Evolutionary conservation across 139 green algal species (phyloP), one percentile per base, ranked within the genome.

Genomic region (Volvox reticuliferus): DNA sequence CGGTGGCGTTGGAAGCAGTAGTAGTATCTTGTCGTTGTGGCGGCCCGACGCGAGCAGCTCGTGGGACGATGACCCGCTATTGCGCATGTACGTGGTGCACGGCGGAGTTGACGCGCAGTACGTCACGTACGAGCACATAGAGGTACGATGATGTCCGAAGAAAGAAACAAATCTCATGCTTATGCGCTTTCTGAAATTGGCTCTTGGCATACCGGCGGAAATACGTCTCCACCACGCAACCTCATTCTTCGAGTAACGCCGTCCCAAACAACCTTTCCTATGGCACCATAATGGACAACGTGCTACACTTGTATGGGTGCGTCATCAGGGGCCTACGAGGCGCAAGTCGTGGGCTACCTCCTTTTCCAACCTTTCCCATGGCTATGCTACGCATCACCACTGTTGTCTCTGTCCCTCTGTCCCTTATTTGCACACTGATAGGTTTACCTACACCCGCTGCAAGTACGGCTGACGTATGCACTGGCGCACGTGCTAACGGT

Each of bases 121-220:
- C 69, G 88, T 94, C 30, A 88, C 97, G 61, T 98, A 96, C 80
- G 94, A 92, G 20, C 89, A 92, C 69, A 86, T 97, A 63, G 96
- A 97, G 79, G 91, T 94, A 30, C 87, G 82, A 37, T 12, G 32
- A 28, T 73, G 65, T 16, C 21, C 62, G 62, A 12, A 73, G 21
- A 55, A 55, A 55, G 44, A 55, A 55, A 55, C 44, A 9, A 55
- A 55, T 55, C 44, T 55, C 44, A 55, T 55, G 44, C 44, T 55
- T 55, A 55, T 55, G 44, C 44, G 44, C 44, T 55, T 55, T 55
- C 44, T 55, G 5, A 9, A 55, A 55, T 55, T 55, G n/a, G 44
- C 44, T 55, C 9, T 9, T 55, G 9, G 5, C 44, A 55, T 55
- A 5, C 44, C 44, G 44, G 44, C 44, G 44, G 44, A 55, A 55